Percentiles rank a stretch among this genome's conserved stretches.
Evolutionary conservation across 1,139 yeast genomes (phyloP).

Genomic region (Pichia sp.): DNA sequence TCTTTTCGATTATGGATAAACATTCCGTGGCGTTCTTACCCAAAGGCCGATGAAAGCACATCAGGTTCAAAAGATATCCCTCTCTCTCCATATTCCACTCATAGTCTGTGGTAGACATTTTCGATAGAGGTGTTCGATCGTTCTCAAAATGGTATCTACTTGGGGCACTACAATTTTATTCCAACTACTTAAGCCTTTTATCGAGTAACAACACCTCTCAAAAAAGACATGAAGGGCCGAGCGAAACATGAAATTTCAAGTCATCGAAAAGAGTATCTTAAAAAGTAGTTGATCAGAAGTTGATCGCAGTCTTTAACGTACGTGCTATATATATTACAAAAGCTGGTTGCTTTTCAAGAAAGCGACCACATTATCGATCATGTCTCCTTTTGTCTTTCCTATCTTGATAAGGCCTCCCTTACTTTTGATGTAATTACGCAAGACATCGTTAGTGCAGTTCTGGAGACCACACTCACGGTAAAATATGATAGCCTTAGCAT

Average conservation of each 20-base stretch:
- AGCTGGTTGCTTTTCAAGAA: slow-evolving; percentile 17
- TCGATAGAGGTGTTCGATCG: no score
- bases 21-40: slow-evolving; percentile 21
- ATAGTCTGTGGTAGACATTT: background rate
- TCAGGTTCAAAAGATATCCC: slow-evolving; percentile 20
- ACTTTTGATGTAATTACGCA: slow-evolving; percentile 35
- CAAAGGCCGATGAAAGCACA: slow-evolving; percentile 29
- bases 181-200: background rate
- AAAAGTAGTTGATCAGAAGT: background rate
- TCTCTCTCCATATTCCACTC: slow-evolving; percentile 21
- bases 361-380: slow-evolving; percentile 39
- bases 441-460: slow-evolving; percentile 31
- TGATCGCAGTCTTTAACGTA: background rate
- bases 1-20: slow-evolving; percentile 27
- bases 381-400: slow-evolving; percentile 41
- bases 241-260: background rate
- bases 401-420: slow-evolving; percentile 35
- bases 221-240: background rate
- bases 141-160: no score
- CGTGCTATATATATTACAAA: background rate
- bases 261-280: background rate
- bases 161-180: no score
- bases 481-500: slow-evolving; percentile 33
- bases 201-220: no score
- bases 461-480: slow-evolving; percentile 30